A percentile compares a stretch with the other conserved stretches of the same genome.
Evolutionary conservation across 2,329 filamentous ascomycete genomes (phyloP).

Genomic region (Xylariales sp.): DNA sequence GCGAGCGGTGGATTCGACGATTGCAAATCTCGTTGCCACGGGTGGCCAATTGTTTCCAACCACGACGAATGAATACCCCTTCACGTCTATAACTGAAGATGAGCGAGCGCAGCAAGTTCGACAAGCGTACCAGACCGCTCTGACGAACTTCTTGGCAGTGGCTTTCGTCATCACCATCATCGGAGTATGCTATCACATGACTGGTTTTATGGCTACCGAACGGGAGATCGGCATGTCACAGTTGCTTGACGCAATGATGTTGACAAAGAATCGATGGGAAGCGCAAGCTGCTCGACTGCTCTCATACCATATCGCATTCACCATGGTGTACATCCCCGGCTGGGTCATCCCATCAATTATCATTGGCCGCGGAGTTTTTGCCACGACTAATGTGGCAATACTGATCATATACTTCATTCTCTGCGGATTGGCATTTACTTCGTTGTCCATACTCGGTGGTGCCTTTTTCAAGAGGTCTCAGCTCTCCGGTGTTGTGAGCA

Average conservation of each 20-base stretch:
- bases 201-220: slow-evolving; percentile 80
- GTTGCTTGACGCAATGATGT: slow-evolving; percentile 88
- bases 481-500: slow-evolving; percentile 76
- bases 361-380: slow-evolving; percentile 59
- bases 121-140: slow-evolving; percentile 63
- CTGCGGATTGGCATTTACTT: slow-evolving; percentile 70
- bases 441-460: slow-evolving; percentile 75
- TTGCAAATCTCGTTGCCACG: slow-evolving; percentile 49
- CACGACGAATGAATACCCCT: slow-evolving; percentile 65
- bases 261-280: slow-evolving; percentile 68
- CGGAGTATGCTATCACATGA: slow-evolving; percentile 80
- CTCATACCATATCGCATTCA: slow-evolving; percentile 76
- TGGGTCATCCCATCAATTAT: slow-evolving; percentile 75
- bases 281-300: slow-evolving; percentile 73
- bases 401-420: slow-evolving; percentile 72
- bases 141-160: slow-evolving; percentile 73
- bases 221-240: slow-evolving; percentile 84
- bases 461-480: slow-evolving; percentile 85
- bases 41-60: slow-evolving; percentile 32
- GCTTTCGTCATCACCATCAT: slow-evolving; percentile 76
- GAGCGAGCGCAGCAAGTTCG: slow-evolving; percentile 64
- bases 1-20: slow-evolving; percentile 69
- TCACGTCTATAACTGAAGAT: slow-evolving; percentile 64
- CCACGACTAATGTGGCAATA: slow-evolving; percentile 57
- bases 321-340: slow-evolving; percentile 72